Evolutionary conservation across 2,329 filamentous ascomycete species (phyloP), one percentile per base, ranked within the genome.

Genomic region (Epichloe scottii): DNA sequence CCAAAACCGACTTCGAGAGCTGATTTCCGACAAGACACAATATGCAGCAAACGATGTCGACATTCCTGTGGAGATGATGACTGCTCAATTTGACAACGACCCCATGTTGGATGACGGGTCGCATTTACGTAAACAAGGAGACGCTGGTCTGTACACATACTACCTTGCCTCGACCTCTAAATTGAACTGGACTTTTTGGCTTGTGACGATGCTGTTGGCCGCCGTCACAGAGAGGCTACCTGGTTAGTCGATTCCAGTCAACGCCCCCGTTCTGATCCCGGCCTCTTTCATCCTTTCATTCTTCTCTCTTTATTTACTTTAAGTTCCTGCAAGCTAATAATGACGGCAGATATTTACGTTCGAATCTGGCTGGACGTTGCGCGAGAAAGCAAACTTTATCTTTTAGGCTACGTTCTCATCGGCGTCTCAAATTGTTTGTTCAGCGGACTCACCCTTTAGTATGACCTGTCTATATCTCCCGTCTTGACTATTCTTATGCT

Each of bases 341-440:
- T 19, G n/a, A 11, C 11, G 6, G 3, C 34, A 48, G 46, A 48
- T 19, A 48, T 48, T 21, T 48, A 40, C 19, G 37, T 48, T n/a
- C 46, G 46, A 30, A 42, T 48, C 17, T 48, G 46, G 46, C 38
- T 48, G 7, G 46, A 42, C 23, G 37, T 41, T n/a, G 38, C 34
- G 14, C 46, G 19, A 19, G 14, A 19, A 15, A 33, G 35, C 14
- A 48, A 39, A 21, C 15, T 42, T 2, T 48, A 48, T 21, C 38
- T 48, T 15, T 17, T 48, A n/a, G 46, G 46, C 17, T 48, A 48
- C 4, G 21, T 48, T 15, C 15, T 48, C 4, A 40, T 48, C 17
- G 46, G 46, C 17, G 19, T 42, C 30, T 41, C 37, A 7, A 48
- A 40, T 17, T 48, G 38, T 21, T 34, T 39, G 3, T 21, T 40